phyloP scores from a whole-genome alignment of 768 basidiomycete species.

The Amanita fuliginea region DNA sequence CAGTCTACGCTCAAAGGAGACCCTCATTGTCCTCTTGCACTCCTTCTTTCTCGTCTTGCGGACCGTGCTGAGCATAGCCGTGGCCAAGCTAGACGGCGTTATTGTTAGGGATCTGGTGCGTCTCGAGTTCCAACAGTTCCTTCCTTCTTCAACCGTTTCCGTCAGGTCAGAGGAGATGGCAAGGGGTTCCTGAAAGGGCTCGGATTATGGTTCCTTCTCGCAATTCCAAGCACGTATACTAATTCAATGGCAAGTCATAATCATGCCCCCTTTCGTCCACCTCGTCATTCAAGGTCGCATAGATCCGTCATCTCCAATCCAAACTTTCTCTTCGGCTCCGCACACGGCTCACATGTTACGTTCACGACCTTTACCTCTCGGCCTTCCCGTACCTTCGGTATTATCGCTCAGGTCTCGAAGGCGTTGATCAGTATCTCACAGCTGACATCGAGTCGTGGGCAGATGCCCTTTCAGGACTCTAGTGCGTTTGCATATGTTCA shows the following conservation, averaged over 20 bases:
- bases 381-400: slow-evolving; percentile 62
- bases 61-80: slow-evolving; percentile 80
- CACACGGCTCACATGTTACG: slow-evolving; percentile 82
- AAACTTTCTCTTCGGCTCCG: slow-evolving; percentile 76
- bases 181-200: slow-evolving; percentile 76
- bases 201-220: slow-evolving; percentile 80
- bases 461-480: slow-evolving; percentile 74
- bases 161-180: slow-evolving; percentile 68
- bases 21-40: slow-evolving; percentile 63
- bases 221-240: slow-evolving; percentile 89
- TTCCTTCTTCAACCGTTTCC: background rate
- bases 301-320: slow-evolving; percentile 86
- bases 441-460: slow-evolving; percentile 88
- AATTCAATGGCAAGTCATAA: slow-evolving; percentile 73
- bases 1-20: slow-evolving; percentile 54
- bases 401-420: slow-evolving; percentile 53
- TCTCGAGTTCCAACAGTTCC: background rate
- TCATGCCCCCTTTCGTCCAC: background rate
- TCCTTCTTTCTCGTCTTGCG: slow-evolving; percentile 78
- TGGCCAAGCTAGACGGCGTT: slow-evolving; percentile 80
- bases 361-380: slow-evolving; percentile 86
- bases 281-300: background rate
- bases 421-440: slow-evolving; percentile 87
- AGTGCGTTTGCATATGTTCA: slow-evolving; percentile 43
- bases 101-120: slow-evolving; percentile 79